These are phyloP conservation scores for Alternaria brassicicola DNA, from an alignment of 2,329 filamentous ascomycete genomes.

Conservation along the genomic window DNA sequence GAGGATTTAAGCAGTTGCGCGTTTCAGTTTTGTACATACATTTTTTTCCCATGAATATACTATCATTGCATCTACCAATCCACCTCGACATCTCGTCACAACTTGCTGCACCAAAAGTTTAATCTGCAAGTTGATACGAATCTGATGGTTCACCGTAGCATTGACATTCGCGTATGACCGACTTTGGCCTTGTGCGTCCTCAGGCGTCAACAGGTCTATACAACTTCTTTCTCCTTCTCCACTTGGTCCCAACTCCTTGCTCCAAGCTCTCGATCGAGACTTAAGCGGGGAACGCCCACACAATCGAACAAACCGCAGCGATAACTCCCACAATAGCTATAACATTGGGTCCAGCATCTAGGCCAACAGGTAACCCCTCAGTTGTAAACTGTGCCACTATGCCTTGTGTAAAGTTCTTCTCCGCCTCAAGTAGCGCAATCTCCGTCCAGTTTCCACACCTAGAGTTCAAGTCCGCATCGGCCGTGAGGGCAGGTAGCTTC, in stretches of 20 bases:
- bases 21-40: constrained; percentile 28
- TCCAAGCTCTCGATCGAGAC: not conserved
- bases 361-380: constrained; percentile 38
- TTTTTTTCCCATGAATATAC: constrained; percentile 16
- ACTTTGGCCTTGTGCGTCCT: not conserved
- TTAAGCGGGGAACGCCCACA: constrained; percentile 33
- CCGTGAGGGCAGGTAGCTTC: constrained; percentile 49
- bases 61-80: not conserved
- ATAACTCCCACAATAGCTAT: constrained; percentile 21
- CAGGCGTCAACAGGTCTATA: not conserved
- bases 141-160: not conserved
- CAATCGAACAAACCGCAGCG: constrained; percentile 24
- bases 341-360: constrained; percentile 34
- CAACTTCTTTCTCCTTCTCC: not conserved
- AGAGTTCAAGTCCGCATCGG: constrained; percentile 51
- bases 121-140: not conserved
- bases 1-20: constrained; percentile 1
- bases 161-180: not conserved
- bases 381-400: constrained; percentile 48
- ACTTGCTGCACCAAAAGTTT: constrained; percentile 10
- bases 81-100: constrained; percentile 18
- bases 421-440: constrained; percentile 54
- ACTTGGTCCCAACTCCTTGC: not conserved
- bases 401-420: constrained; percentile 53
- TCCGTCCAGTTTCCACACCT: constrained; percentile 56